Percentiles rank a stretch among this genome's conserved stretches.
Evolutionary conservation across 2,329 filamentous ascomycete genomes (phyloP).

Genomic region (Pestalotiopsis sp.): DNA sequence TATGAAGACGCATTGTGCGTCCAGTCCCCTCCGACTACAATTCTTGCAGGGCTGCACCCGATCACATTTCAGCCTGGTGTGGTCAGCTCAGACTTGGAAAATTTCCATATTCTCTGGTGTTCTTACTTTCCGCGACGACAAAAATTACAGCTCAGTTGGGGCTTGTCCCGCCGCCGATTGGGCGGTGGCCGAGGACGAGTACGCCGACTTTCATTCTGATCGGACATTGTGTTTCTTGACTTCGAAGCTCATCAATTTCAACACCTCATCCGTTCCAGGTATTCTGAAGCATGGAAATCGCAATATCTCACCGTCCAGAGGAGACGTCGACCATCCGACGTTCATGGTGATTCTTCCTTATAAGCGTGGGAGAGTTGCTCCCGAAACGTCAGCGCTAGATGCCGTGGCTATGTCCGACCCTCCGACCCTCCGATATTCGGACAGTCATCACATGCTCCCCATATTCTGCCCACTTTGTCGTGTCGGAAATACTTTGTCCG

Average conservation of each 20-base stretch:
- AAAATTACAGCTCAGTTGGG: conserved; percentile 4
- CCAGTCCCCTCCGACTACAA: background rate
- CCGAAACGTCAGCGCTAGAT: background rate
- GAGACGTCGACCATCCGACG: background rate
- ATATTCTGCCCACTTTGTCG: background rate
- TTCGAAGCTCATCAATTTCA: no score
- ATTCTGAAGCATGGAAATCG: no score
- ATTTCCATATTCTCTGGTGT: background rate
- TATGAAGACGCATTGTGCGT: background rate
- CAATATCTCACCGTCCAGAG: background rate
- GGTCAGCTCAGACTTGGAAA: background rate
- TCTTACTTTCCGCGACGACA: conserved; percentile 9
- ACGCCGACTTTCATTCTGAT: background rate
- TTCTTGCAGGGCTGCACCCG: conserved; percentile 1
- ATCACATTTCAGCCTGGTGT: conserved; percentile 2
- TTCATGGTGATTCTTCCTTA: background rate
- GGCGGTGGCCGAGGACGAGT: conserved; percentile 5
- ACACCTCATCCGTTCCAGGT: no score
- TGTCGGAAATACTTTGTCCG: background rate
- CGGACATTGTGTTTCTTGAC: background rate
- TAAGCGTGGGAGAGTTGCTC: background rate
- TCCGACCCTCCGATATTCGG: background rate
- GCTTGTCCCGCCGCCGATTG: conserved; percentile 7
- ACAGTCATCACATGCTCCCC: background rate
- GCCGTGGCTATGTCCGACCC: background rate